A percentile compares a stretch with the other conserved stretches of the same genome.
phyloP scores from a whole-genome alignment of 495 filamentous ascomycete species.

The Lophium mytilinum region DNA sequence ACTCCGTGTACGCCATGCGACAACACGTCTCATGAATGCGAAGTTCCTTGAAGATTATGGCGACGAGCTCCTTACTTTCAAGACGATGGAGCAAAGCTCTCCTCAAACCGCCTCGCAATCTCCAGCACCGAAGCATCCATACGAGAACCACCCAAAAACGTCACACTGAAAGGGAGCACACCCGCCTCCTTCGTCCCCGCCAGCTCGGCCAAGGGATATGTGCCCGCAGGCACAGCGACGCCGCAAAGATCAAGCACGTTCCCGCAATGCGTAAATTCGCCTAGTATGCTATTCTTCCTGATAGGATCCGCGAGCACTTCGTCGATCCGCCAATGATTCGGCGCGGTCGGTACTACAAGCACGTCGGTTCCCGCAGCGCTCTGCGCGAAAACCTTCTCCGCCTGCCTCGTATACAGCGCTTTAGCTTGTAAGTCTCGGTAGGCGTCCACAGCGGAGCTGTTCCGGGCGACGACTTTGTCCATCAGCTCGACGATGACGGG shows the following conservation, averaged over 20 bases:
- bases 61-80: too few relatives aligned
- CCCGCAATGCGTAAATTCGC: slow-evolving; percentile 55
- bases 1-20: too few relatives aligned
- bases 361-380: slow-evolving; percentile 44
- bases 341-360: slow-evolving; percentile 53
- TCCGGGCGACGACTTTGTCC: slow-evolving; percentile 36
- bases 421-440: slow-evolving; percentile 48
- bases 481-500: slow-evolving; percentile 50
- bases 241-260: slow-evolving; percentile 61
- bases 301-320: slow-evolving; percentile 52
- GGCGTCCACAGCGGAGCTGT: slow-evolving; percentile 45
- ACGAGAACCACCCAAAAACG: slow-evolving; percentile 48
- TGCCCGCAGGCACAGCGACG: slow-evolving; percentile 49
- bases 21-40: too few relatives aligned
- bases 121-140: slow-evolving; percentile 50
- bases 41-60: too few relatives aligned
- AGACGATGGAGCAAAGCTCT: slow-evolving; percentile 8
- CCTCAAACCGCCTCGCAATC: slow-evolving; percentile 48
- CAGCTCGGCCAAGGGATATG: slow-evolving; percentile 29
- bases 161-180: slow-evolving; percentile 55
- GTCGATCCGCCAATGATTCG: slow-evolving; percentile 49
- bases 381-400: slow-evolving; percentile 41
- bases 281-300: slow-evolving; percentile 45
- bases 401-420: slow-evolving; percentile 38
- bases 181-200: slow-evolving; percentile 26